These are phyloP conservation scores for Aspergillus tubingensis DNA, from an alignment of 2,329 filamentous ascomycete genomes.

Conservation along the genomic window DNA sequence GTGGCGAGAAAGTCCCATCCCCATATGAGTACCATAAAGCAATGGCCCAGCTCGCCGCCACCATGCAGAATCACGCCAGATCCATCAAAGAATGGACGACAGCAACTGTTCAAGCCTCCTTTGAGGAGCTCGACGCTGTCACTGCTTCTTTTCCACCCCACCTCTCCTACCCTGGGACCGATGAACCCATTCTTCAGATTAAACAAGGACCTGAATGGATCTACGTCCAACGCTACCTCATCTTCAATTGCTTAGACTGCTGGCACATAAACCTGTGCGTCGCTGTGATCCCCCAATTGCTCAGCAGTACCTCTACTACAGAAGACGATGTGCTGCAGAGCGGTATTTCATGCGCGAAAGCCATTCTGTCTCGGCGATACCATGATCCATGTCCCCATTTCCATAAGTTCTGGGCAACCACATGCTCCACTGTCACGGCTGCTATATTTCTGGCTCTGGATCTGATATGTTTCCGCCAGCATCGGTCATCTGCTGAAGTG, in stretches of 20 bases:
- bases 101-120: not conserved
- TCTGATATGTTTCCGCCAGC: not conserved
- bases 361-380: not conserved
- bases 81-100: conserved; percentile 1
- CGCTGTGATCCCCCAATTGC: not conserved
- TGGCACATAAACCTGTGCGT: conserved; percentile 5
- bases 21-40: conserved; percentile 3
- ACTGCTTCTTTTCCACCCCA: not conserved
- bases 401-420: conserved; percentile 1
- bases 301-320: not conserved
- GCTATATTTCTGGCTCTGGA: conserved; percentile 5
- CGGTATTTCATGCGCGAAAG: not conserved
- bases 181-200: not conserved
- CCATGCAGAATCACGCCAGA: conserved; percentile 4
- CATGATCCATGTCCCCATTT: not conserved
- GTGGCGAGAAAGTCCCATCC: not conserved
- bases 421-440: not conserved
- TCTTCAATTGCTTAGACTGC: not conserved
- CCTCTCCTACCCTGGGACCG: not conserved
- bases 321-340: not conserved
- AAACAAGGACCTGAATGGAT: not conserved
- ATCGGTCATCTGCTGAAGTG: not conserved
- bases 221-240: not conserved
- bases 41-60: conserved; percentile 3
- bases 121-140: not conserved